A percentile compares a stretch with the other conserved stretches of the same genome.
Evolutionary conservation across 176 grass and related monocot species (phyloP).

Genomic region (Hordeum vulgare): DNA sequence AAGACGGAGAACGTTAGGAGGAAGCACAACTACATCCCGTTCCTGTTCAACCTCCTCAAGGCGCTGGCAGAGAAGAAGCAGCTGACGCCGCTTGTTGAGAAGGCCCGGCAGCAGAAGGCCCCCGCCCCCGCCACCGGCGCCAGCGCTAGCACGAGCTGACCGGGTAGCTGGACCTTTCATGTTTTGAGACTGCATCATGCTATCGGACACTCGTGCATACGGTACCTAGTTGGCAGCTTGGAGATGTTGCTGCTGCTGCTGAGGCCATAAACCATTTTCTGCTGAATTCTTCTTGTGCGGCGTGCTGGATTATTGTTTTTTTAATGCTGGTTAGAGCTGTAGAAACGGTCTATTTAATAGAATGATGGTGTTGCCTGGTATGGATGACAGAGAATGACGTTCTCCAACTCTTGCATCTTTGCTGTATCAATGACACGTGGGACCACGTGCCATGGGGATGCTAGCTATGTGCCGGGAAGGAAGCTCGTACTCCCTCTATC

Average conservation of each 20-base stretch:
- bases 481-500: too few species aligned
- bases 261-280: constrained; percentile 24
- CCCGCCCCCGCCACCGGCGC: constrained; percentile 26
- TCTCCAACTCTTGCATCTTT: not conserved
- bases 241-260: not conserved
- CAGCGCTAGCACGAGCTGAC: constrained; percentile 32
- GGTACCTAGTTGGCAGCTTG: constrained; percentile 12
- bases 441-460: too few species aligned
- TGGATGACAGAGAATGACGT: too few species aligned
- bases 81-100: constrained; percentile 70
- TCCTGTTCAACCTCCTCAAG: constrained; percentile 91
- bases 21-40: constrained; percentile 99
- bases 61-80: constrained; percentile 91
- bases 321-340: not conserved
- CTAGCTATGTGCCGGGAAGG: too few species aligned
- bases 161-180: not conserved
- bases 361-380: too few species aligned
- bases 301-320: not conserved
- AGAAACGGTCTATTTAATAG: constrained; percentile 4
- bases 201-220: not conserved
- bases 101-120: constrained; percentile 57
- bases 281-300: not conserved
- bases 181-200: not conserved
- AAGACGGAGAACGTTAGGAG: constrained; percentile 80
- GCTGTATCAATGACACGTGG: not conserved